phyloP scores from a whole-genome alignment of 345 rosid species.

The Mangifera indica region DNA sequence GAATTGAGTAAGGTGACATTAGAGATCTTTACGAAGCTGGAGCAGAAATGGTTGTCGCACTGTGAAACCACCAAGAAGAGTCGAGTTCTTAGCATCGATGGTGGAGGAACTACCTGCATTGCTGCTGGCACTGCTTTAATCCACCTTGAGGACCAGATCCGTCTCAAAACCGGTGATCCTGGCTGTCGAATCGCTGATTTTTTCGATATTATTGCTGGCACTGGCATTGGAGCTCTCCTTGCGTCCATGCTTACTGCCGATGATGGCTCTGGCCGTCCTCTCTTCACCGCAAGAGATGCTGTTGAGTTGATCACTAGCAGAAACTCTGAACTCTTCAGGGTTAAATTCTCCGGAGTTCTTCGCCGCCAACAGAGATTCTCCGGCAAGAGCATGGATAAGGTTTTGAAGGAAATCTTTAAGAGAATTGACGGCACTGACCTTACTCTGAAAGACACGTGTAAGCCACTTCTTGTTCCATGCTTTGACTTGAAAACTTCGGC shows the following conservation, averaged over 20 bases:
- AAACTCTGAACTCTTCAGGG: slow-evolving; percentile 59
- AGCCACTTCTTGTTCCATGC: slow-evolving; percentile 95
- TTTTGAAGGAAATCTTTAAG: slow-evolving; percentile 50
- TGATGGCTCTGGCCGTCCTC: slow-evolving; percentile 74
- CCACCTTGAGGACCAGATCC: slow-evolving; percentile 91
- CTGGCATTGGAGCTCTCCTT: slow-evolving; percentile 82
- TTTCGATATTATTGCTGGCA: slow-evolving; percentile 82
- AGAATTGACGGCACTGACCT: slow-evolving; percentile 62
- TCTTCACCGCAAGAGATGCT: slow-evolving; percentile 72
- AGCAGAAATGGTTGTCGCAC: slow-evolving; percentile 92
- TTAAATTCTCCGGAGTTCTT: slow-evolving; percentile 35
- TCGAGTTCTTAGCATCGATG: slow-evolving; percentile 84
- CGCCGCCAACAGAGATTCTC: slow-evolving; percentile 56
- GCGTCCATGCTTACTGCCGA: slow-evolving; percentile 70
- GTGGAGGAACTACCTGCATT: slow-evolving; percentile 72
- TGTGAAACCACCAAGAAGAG: slow-evolving; percentile 61
- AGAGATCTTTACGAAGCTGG: slow-evolving; percentile 87
- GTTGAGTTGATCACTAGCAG: slow-evolving; percentile 40
- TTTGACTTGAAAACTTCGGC: slow-evolving; percentile 87
- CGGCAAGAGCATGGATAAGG: slow-evolving; percentile 67
- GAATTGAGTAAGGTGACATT: slow-evolving; percentile 86
- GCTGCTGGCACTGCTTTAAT: slow-evolving; percentile 63
- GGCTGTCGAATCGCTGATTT: slow-evolving; percentile 70
- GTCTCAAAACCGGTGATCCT: slow-evolving; percentile 64
- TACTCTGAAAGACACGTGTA: slow-evolving; percentile 85